A percentile compares a stretch with the other conserved stretches of the same genome.
phyloP scores from a whole-genome alignment of 768 basidiomycete species.

The Russula compacta region DNA sequence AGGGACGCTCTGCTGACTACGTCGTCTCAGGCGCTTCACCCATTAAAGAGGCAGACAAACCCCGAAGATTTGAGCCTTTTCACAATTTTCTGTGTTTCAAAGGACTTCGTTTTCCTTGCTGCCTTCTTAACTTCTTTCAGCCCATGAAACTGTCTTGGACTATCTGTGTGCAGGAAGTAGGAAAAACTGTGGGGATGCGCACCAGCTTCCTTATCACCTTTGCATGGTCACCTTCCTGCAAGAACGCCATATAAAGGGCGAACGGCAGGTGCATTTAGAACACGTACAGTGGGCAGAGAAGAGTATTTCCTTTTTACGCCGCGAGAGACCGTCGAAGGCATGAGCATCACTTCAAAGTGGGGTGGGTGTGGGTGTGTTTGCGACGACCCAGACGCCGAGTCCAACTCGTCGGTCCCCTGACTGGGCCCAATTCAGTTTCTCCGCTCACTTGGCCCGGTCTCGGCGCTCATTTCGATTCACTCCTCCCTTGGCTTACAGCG shows the following conservation, averaged over 20 bases:
- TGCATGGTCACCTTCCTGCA: slow-evolving; percentile 2
- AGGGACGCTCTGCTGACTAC: slow-evolving; percentile 27
- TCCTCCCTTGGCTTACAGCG: no score
- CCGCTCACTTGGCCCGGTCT: background rate
- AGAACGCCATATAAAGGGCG: background rate
- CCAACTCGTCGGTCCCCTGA: no score
- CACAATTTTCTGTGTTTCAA: slow-evolving; percentile 75
- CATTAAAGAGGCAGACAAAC: slow-evolving; percentile 31
- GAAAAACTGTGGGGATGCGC: background rate
- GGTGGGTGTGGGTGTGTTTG: background rate
- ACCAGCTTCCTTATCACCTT: slow-evolving; percentile 13
- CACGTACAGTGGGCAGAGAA: background rate
- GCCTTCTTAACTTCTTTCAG: slow-evolving; percentile 64
- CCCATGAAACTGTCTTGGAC: slow-evolving; percentile 53
- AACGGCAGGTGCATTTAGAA: background rate
- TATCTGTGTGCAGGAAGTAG: background rate
- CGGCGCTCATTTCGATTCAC: background rate
- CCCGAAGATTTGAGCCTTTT: slow-evolving; percentile 69
- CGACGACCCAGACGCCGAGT: background rate
- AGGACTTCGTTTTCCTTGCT: slow-evolving; percentile 70
- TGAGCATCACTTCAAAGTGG: background rate
- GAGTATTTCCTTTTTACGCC: slow-evolving; percentile 11
- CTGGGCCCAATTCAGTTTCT: no score
- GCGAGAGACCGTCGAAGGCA: background rate
- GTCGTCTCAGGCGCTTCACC: background rate